phyloP scores from a whole-genome alignment of 306 rosid species.

The Alnus rubra region DNA sequence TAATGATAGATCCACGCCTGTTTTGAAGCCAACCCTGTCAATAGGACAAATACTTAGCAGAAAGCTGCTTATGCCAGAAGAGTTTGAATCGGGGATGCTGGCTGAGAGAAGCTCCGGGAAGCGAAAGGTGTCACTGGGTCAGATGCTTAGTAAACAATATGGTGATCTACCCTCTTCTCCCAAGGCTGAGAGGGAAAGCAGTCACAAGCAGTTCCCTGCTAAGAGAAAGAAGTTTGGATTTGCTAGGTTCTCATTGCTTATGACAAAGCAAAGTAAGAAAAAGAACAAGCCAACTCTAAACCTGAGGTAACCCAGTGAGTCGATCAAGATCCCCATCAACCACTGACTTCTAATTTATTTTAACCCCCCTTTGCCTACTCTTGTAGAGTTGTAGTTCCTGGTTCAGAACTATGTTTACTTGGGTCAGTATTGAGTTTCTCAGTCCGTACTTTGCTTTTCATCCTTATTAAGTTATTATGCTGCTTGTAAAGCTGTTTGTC shows the following conservation, averaged over 20 bases:
- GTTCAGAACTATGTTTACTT: constrained; percentile 9
- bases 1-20: constrained; percentile 44
- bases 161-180: constrained; percentile 37
- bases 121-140: constrained; percentile 82
- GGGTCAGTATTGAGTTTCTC: neutral
- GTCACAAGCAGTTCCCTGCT: constrained; percentile 53
- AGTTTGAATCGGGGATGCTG: constrained; percentile 42
- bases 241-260: constrained; percentile 63
- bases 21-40: constrained; percentile 67
- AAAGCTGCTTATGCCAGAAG: constrained; percentile 69
- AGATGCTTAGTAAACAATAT: constrained; percentile 78
- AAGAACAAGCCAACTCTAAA: constrained; percentile 66
- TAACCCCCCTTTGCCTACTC: neutral
- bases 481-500: constrained; percentile 19
- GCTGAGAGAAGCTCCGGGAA: constrained; percentile 46
- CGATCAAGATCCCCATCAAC: constrained; percentile 23
- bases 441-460: constrained; percentile 2
- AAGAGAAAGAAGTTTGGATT: constrained; percentile 91
- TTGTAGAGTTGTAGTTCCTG: neutral
- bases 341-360: constrained; percentile 11
- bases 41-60: constrained; percentile 87
- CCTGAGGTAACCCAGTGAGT: constrained; percentile 53
- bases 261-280: constrained; percentile 74
- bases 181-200: constrained; percentile 55
- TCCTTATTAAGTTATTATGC: neutral